Evolutionary conservation across 1,284 basidiomycete species (phyloP).

Genomic region (Boletellus deceptivus): DNA sequence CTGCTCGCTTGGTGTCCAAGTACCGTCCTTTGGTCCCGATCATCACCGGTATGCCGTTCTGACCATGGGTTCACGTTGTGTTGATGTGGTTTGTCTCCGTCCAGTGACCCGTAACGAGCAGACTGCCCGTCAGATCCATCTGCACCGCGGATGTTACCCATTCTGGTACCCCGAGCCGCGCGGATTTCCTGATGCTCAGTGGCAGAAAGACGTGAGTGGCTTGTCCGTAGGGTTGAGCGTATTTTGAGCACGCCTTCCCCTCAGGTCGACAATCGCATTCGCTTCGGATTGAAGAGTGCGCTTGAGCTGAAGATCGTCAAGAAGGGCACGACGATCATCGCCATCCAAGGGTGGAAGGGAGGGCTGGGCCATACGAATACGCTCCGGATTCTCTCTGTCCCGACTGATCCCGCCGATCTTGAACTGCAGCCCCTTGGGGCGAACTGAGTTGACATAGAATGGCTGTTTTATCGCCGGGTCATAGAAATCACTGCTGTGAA

Average conservation of each 20-base stretch:
- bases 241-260: conserved; percentile 5
- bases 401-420: conserved; percentile 83
- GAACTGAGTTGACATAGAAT: conserved; percentile 20
- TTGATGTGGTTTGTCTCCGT: conserved; percentile 2
- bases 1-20: conserved; percentile 95
- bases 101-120: conserved; percentile 94
- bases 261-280: conserved; percentile 84
- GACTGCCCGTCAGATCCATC: conserved; percentile 94
- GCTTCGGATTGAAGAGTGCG: conserved; percentile 89
- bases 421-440: conserved; percentile 68
- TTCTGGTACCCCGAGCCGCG: conserved; percentile 95
- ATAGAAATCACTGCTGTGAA: conserved; percentile 16
- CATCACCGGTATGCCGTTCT: conserved; percentile 69
- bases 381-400: conserved; percentile 76
- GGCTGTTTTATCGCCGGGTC: neutral
- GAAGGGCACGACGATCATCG: conserved; percentile 88
- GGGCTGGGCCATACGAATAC: conserved; percentile 94
- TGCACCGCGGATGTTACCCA: conserved; percentile 97
- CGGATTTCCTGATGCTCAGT: conserved; percentile 84
- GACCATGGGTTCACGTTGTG: neutral
- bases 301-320: conserved; percentile 86
- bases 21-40: conserved; percentile 95
- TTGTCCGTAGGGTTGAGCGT: neutral
- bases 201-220: conserved; percentile 90
- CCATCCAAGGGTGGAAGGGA: conserved; percentile 98